Evolutionary conservation across 768 basidiomycete genomes (phyloP).

Genomic region (Pleurotus ostreatus): DNA sequence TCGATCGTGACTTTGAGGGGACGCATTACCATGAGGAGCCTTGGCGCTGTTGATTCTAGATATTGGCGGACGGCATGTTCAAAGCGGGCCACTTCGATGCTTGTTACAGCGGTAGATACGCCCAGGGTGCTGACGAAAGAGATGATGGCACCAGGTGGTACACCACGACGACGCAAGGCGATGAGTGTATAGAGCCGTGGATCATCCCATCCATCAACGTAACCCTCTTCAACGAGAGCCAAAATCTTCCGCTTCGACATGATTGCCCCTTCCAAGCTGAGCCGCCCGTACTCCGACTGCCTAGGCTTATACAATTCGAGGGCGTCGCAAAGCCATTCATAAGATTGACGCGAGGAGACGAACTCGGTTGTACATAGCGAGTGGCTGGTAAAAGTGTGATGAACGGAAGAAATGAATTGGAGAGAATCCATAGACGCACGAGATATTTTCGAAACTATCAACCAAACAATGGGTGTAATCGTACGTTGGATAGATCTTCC

Average conservation of each 20-base stretch:
- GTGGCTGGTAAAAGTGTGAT: constrained; percentile 52
- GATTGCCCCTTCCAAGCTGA: constrained; percentile 91
- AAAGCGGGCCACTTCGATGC: constrained; percentile 85
- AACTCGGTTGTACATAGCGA: constrained; percentile 97
- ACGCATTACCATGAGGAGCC: constrained; percentile 86
- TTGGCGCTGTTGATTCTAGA: constrained; percentile 83
- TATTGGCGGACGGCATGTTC: constrained; percentile 87
- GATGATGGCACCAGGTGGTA: constrained; percentile 94
- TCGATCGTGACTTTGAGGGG: constrained; percentile 91
- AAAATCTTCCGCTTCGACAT: constrained; percentile 96
- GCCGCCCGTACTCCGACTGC: constrained; percentile 94
- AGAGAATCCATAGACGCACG: constrained; percentile 53
- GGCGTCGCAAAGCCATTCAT: constrained; percentile 98
- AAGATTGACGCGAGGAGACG: constrained; percentile 91
- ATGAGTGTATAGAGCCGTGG: constrained; percentile 96
- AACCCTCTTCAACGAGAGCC: constrained; percentile 77
- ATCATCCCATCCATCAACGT: constrained; percentile 95
- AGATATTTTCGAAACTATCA: constrained; percentile 98
- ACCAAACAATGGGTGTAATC: constrained; percentile 98
- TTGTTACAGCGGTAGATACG: constrained; percentile 80
- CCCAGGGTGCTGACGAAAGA: constrained; percentile 94
- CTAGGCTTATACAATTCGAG: constrained; percentile 96
- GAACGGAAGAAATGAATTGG: background rate
- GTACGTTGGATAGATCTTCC: constrained; percentile 98
- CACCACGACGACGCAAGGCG: constrained; percentile 89